These are phyloP conservation scores for Exophiala mesophila DNA, from an alignment of 2,329 filamentous ascomycete species.

Conservation along the genomic window DNA sequence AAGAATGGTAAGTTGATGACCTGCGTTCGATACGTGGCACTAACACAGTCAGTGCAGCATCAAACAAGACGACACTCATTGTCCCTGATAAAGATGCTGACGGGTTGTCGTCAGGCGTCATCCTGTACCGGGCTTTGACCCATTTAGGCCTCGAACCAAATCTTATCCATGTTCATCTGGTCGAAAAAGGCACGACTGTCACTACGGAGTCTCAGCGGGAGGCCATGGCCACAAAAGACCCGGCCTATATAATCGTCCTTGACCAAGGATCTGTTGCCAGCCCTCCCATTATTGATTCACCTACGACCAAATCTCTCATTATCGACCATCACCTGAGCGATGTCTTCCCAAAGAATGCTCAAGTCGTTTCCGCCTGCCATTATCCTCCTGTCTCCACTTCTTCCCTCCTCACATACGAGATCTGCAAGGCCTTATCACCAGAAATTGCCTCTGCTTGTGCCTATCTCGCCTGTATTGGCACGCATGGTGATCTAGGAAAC, in stretches of 20 bases:
- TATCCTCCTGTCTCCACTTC: constrained; percentile 63
- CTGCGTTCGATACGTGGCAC: no score
- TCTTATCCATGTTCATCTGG: constrained; percentile 54
- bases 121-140: constrained; percentile 56
- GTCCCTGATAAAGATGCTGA: constrained; percentile 67
- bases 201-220: constrained; percentile 51
- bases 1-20: constrained; percentile 48
- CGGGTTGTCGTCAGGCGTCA: constrained; percentile 60
- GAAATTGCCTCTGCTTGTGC: constrained; percentile 48
- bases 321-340: constrained; percentile 63
- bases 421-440: constrained; percentile 55
- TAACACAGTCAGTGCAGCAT: constrained; percentile 42
- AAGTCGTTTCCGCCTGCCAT: constrained; percentile 58
- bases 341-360: constrained; percentile 53
- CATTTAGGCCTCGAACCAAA: constrained; percentile 52
- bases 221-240: constrained; percentile 47
- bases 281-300: constrained; percentile 48
- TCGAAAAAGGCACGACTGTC: constrained; percentile 56
- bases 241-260: constrained; percentile 58
- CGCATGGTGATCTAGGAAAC: constrained; percentile 62
- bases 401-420: constrained; percentile 58
- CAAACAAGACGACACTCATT: constrained; percentile 52
- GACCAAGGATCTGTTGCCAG: constrained; percentile 60
- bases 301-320: constrained; percentile 49
- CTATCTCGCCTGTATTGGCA: constrained; percentile 62